A percentile compares a stretch with the other conserved stretches of the same genome.
Conservation (phyloP, 306 rosid genomes). For the Gynostemma pentaphyllum region DNA sequence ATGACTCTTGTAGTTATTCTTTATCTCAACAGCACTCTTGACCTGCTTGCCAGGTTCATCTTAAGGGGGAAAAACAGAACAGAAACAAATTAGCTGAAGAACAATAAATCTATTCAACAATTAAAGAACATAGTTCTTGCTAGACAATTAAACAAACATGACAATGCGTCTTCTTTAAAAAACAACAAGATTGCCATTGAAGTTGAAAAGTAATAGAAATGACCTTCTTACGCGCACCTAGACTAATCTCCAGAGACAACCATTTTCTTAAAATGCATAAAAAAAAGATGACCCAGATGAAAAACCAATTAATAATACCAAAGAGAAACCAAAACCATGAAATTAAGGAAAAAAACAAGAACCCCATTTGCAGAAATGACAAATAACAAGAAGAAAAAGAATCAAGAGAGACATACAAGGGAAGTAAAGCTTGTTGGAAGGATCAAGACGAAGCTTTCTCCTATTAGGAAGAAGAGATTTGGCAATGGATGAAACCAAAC, state of each 20-base stretch:
- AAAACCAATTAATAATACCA: neutral
- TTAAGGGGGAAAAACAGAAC: slow-evolving; percentile 28
- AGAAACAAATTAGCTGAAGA: slow-evolving; percentile 4
- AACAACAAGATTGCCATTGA: neutral
- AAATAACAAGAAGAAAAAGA: neutral
- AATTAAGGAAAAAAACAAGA: slow-evolving; percentile 1
- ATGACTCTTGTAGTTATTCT: slow-evolving; percentile 63
- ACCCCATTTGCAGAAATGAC: neutral
- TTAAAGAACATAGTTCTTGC: neutral
- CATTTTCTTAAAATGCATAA: too few species aligned
- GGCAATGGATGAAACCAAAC: slow-evolving; percentile 55
- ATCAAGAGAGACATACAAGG: slow-evolving; percentile 46
- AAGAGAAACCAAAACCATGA: neutral
- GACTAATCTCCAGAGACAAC: too few species aligned
- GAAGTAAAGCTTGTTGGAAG: slow-evolving; percentile 81
- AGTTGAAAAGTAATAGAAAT: neutral
- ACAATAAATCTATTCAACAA: slow-evolving; percentile 2
- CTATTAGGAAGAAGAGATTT: slow-evolving; percentile 76
- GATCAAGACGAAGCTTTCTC: slow-evolving; percentile 90
- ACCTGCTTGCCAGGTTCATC: slow-evolving; percentile 96
- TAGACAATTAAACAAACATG: neutral
- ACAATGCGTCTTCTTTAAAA: neutral
- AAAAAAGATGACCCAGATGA: neutral
- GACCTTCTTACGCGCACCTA: too few species aligned
- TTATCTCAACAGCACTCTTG: slow-evolving; percentile 67